Percentiles rank a stretch among this genome's conserved stretches.
Evolutionary conservation across 2,329 filamentous ascomycete genomes (phyloP).

Genomic region (Aspergillus amoenus): DNA sequence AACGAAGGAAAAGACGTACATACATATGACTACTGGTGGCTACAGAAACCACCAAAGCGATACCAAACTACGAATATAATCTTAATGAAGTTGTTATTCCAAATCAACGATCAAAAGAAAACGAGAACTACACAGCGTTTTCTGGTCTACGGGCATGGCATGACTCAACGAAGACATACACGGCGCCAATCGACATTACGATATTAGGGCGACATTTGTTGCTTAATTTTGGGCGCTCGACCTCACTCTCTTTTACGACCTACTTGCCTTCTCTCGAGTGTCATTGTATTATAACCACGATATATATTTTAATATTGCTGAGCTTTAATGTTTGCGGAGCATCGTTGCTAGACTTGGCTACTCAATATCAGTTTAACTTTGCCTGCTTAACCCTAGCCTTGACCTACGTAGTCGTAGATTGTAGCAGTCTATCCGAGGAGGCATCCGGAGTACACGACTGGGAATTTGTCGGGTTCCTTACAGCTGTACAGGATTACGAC

Average conservation of each 20-base stretch:
- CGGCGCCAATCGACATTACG: background rate
- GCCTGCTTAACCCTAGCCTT: background rate
- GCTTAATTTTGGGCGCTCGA: too few species aligned
- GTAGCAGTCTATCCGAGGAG: background rate
- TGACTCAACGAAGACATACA: background rate
- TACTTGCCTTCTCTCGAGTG: background rate
- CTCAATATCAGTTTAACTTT: too few species aligned
- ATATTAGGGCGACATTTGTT: background rate
- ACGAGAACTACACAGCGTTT: too few species aligned
- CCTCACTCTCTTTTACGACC: background rate
- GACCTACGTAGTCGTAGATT: background rate
- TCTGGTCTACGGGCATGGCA: background rate
- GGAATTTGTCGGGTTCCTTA: too few species aligned
- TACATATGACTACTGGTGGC: background rate
- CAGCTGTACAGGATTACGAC: background rate
- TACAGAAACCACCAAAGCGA: background rate
- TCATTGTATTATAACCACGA: background rate
- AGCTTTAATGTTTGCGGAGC: background rate
- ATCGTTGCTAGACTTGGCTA: background rate
- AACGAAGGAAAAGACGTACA: background rate
- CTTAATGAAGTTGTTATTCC: background rate
- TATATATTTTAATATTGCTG: too few species aligned
- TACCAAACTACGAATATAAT: background rate
- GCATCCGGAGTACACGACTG: too few species aligned
- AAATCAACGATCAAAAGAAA: too few species aligned